Conservation (phyloP, 306 rosid genomes). For the Prosopis cineraria region DNA sequence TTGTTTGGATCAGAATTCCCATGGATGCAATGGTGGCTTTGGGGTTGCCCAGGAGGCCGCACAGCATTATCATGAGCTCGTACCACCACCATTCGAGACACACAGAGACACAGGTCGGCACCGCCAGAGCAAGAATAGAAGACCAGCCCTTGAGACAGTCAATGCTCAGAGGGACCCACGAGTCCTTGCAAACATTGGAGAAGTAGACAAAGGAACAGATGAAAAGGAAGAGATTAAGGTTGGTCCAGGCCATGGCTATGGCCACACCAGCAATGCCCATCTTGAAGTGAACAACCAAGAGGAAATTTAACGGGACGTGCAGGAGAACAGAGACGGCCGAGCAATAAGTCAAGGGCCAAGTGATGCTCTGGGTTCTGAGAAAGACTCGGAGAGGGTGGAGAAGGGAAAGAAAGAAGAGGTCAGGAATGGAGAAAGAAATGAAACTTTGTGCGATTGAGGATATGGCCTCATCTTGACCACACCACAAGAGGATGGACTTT, state of each 20-base stretch:
- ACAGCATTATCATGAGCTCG: conserved; percentile 83
- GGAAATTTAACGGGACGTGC: conserved; percentile 82
- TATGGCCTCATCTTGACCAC: conserved; percentile 79
- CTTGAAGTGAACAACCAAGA: conserved; percentile 60
- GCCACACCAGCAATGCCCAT: conserved; percentile 92
- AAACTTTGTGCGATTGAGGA: conserved; percentile 81
- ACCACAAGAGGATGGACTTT: conserved; percentile 68
- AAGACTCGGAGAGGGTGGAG: conserved; percentile 89
- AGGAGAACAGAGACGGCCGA: conserved; percentile 78
- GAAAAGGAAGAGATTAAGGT: conserved; percentile 64
- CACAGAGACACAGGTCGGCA: conserved; percentile 91
- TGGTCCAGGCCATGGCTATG: conserved; percentile 79
- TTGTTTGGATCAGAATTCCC: conserved; percentile 94
- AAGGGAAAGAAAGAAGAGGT: conserved; percentile 81
- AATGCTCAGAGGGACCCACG: conserved; percentile 78
- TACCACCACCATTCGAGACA: conserved; percentile 99
- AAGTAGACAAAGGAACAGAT: conserved; percentile 63
- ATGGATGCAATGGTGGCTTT: conserved; percentile 84
- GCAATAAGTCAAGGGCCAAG: conserved; percentile 75
- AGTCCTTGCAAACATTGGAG: conserved; percentile 75
- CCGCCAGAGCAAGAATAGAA: conserved; percentile 60
- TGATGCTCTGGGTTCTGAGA: conserved; percentile 77
- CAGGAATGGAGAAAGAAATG: conserved; percentile 80
- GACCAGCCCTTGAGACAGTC: conserved; percentile 88
- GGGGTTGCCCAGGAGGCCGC: conserved; percentile 79